Evolutionary conservation across 2,329 filamentous ascomycete genomes (phyloP).

Genomic region (Cryphonectria japonica): DNA sequence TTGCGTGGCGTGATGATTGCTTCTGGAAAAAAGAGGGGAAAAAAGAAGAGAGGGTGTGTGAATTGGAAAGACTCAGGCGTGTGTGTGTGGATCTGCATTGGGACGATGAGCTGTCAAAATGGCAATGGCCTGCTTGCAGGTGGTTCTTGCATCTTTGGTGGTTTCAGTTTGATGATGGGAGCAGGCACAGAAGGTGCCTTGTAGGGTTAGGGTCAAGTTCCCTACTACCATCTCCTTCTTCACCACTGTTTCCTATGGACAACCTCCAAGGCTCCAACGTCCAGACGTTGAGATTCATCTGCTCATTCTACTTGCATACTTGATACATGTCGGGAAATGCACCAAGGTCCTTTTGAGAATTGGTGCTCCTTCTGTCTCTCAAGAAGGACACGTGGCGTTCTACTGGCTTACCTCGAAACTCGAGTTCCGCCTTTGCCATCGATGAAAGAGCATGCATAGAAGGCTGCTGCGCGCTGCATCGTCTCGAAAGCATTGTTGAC

Average conservation of each 20-base stretch:
- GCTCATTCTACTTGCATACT: neutral
- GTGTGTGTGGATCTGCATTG: neutral
- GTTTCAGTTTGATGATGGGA: neutral
- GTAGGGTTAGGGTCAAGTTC: neutral
- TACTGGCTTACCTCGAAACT: neutral
- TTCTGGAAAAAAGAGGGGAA: neutral
- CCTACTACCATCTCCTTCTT: neutral
- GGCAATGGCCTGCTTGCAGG: neutral
- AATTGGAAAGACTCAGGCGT: neutral
- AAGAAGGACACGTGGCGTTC: neutral
- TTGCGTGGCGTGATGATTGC: neutral
- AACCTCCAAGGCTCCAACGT: neutral
- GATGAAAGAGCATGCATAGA: neutral
- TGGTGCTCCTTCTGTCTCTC: no score
- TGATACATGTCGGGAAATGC: neutral
- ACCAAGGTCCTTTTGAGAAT: no score
- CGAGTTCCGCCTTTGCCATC: neutral
- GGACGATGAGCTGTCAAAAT: neutral
- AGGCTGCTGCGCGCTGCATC: neutral
- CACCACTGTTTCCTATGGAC: neutral
- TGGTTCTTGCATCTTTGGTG: neutral
- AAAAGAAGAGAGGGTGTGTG: neutral
- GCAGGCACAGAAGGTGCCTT: neutral
- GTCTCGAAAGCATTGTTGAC: neutral
- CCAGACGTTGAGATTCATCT: neutral